Conservation (phyloP, 2,329 filamentous ascomycete genomes). For the Stagonosporopsis tanaceti region DNA sequence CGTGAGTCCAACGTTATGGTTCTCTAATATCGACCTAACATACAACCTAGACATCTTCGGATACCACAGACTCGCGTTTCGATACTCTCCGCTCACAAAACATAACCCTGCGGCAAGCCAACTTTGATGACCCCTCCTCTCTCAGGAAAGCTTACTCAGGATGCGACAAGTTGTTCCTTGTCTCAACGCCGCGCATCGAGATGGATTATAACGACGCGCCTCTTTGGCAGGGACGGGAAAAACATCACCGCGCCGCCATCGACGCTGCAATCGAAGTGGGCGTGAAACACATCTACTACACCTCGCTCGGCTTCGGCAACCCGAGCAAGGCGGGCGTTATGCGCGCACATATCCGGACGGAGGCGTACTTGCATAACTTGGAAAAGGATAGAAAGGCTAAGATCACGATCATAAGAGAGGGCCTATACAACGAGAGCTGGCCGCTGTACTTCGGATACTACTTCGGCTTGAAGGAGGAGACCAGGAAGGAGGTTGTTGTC, state of each 20-base stretch:
- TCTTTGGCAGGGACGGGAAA: constrained; percentile 53
- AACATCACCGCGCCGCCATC: constrained; percentile 54
- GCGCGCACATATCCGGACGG: constrained; percentile 57
- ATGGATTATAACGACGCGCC: constrained; percentile 56
- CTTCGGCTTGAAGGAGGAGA: constrained; percentile 44
- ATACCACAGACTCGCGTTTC: constrained; percentile 32
- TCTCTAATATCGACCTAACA: neutral
- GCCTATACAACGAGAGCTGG: constrained; percentile 58
- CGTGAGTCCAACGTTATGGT: constrained; percentile 26
- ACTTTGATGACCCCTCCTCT: constrained; percentile 49
- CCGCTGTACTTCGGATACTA: constrained; percentile 58
- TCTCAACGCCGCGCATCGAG: constrained; percentile 54
- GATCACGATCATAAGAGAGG: constrained; percentile 54
- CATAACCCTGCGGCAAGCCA: constrained; percentile 48
- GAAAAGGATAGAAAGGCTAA: constrained; percentile 28
- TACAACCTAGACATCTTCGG: constrained; percentile 29
- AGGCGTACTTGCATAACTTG: constrained; percentile 49
- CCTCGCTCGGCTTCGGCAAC: constrained; percentile 53
- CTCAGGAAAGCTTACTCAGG: constrained; percentile 49
- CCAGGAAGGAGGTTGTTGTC: constrained; percentile 48
- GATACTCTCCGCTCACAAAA: constrained; percentile 38
- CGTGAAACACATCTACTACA: constrained; percentile 58
- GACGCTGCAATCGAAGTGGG: constrained; percentile 52
- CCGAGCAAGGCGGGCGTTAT: constrained; percentile 55
- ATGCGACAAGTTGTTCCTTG: constrained; percentile 55